Conservation (phyloP, 306 rosid genomes). For the Prunus padus region DNA sequence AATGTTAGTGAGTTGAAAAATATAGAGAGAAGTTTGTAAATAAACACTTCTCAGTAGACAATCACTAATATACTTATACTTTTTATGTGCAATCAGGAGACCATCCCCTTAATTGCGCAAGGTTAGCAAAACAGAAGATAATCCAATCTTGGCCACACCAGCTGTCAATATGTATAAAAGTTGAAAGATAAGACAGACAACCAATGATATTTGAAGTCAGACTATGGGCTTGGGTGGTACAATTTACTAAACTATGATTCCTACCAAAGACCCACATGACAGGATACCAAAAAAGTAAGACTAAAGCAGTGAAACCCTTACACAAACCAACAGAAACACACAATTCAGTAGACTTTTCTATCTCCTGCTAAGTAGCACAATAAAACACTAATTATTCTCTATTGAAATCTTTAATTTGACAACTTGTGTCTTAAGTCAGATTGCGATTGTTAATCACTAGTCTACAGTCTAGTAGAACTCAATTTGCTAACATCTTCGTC, state of each 20-base stretch:
- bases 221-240: neutral
- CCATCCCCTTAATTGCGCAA: neutral
- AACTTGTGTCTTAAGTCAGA: neutral
- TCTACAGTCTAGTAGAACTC: neutral
- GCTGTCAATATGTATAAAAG: neutral
- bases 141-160: neutral
- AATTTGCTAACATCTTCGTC: neutral
- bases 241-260: too few species aligned
- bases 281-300: neutral
- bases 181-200: neutral
- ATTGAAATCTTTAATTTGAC: neutral
- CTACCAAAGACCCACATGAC: neutral
- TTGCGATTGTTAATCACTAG: neutral
- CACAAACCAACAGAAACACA: neutral
- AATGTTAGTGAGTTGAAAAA: neutral
- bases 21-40: neutral
- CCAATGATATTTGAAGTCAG: neutral
- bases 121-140: neutral
- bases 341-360: neutral
- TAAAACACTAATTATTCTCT: neutral
- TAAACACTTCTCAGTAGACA: neutral
- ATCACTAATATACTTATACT: neutral
- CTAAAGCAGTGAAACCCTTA: neutral
- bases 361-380: neutral
- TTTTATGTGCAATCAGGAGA: neutral